Evolutionary conservation across 139 green algal species (phyloP).

Genomic region (Closterium sp.): DNA sequence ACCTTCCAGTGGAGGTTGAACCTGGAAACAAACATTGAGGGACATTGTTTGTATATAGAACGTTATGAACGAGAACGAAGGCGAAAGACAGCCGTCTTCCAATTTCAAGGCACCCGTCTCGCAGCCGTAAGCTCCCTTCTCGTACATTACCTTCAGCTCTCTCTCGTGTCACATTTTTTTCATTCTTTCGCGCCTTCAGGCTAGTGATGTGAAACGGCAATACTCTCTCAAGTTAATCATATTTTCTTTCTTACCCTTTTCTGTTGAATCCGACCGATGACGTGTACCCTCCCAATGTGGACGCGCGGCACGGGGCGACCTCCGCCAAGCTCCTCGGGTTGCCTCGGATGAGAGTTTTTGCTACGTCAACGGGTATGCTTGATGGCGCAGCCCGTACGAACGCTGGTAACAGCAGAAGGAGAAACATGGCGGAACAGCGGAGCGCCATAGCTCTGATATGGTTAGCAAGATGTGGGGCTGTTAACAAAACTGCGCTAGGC

Average conservation of each 20-base stretch:
- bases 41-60: background rate
- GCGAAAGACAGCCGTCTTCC: too few relatives aligned
- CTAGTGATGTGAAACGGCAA: too few relatives aligned
- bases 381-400: background rate
- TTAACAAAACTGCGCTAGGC: too few relatives aligned
- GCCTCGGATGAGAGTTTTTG: background rate
- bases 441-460: background rate
- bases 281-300: background rate
- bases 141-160: too few relatives aligned
- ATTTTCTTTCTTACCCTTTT: background rate
- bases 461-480: background rate
- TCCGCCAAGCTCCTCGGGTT: background rate
- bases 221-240: background rate
- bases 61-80: too few relatives aligned
- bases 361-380: background rate
- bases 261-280: background rate
- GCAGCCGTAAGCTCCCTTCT: too few relatives aligned
- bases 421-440: background rate
- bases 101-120: too few relatives aligned
- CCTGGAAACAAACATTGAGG: background rate
- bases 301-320: background rate
- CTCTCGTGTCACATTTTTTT: too few relatives aligned
- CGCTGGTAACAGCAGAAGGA: background rate
- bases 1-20: background rate
- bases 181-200: too few relatives aligned